phyloP scores from a whole-genome alignment of 2,329 filamentous ascomycete genomes.

The Botryosphaeria agaves region DNA sequence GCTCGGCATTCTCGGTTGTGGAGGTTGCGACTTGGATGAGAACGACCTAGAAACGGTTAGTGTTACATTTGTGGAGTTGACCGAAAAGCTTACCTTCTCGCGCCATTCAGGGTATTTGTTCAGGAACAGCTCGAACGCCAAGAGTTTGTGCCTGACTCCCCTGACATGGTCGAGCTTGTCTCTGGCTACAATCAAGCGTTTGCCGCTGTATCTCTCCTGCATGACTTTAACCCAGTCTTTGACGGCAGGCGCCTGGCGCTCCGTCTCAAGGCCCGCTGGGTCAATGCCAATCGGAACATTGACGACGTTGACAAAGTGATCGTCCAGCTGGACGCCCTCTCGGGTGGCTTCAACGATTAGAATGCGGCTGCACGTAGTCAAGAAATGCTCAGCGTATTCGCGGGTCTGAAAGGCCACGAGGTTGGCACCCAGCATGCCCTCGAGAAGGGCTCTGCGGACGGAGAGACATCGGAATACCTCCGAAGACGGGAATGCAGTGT shows the following conservation, averaged over 20 bases:
- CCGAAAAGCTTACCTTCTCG: conserved; percentile 36
- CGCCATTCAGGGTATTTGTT: conserved; percentile 86
- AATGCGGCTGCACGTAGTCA: conserved; percentile 87
- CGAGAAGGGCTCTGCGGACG: conserved; percentile 68
- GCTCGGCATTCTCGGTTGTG: conserved; percentile 70
- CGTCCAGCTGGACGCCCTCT: conserved; percentile 77
- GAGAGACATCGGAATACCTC: conserved; percentile 90
- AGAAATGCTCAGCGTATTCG: conserved; percentile 85
- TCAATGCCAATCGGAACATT: conserved; percentile 84
- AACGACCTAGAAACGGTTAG: conserved; percentile 41
- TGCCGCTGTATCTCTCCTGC: conserved; percentile 68
- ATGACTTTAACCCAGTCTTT: conserved; percentile 64
- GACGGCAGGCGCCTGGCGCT: conserved; percentile 57
- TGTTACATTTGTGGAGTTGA: background rate
- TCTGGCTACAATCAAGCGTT: conserved; percentile 78
- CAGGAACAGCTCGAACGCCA: conserved; percentile 84
- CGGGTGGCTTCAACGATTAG: conserved; percentile 79
- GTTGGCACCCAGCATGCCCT: conserved; percentile 87
- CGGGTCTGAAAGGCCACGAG: conserved; percentile 85
- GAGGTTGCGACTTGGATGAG: conserved; percentile 89
- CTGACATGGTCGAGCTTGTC: conserved; percentile 90
- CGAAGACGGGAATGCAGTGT: conserved; percentile 88
- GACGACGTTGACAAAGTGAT: conserved; percentile 81
- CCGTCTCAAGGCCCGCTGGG: conserved; percentile 52
- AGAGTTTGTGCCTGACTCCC: conserved; percentile 81